Percentiles rank a stretch among this genome's conserved stretches.
phyloP scores from a whole-genome alignment of 306 rosid genomes.

The Quercus wislizeni region DNA sequence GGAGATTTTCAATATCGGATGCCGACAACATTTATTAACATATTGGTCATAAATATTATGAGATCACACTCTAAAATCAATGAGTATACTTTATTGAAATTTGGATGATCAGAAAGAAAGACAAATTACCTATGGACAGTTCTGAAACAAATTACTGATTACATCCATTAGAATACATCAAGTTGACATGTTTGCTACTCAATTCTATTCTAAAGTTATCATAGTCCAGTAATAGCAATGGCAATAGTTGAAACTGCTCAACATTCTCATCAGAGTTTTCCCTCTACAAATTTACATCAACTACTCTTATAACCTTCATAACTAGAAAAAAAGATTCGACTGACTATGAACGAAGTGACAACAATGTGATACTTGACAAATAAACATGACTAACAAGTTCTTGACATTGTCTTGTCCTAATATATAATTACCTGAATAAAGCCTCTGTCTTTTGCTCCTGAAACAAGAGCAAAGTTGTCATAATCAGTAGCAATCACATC shows the following conservation, averaged over 20 bases:
- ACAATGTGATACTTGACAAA: not conserved
- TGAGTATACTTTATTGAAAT: not conserved
- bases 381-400: not conserved
- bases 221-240: slow-evolving; percentile 1
- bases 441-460: slow-evolving; percentile 81
- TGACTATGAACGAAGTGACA: not conserved
- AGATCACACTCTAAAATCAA: not conserved
- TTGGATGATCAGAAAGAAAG: not conserved
- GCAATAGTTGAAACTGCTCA: not conserved
- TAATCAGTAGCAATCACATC: slow-evolving; percentile 98
- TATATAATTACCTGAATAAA: slow-evolving; percentile 65
- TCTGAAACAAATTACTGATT: not conserved
- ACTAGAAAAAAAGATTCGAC: not conserved
- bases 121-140: not conserved
- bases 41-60: not conserved
- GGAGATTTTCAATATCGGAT: not conserved
- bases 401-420: not conserved
- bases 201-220: not conserved
- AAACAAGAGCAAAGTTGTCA: slow-evolving; percentile 84
- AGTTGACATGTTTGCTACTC: slow-evolving; percentile 5
- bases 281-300: not conserved
- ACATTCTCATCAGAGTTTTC: not conserved
- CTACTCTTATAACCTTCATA: not conserved
- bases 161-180: not conserved
- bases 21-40: not conserved